phyloP scores from a whole-genome alignment of 768 basidiomycete species.

The Grammothele lineata region DNA sequence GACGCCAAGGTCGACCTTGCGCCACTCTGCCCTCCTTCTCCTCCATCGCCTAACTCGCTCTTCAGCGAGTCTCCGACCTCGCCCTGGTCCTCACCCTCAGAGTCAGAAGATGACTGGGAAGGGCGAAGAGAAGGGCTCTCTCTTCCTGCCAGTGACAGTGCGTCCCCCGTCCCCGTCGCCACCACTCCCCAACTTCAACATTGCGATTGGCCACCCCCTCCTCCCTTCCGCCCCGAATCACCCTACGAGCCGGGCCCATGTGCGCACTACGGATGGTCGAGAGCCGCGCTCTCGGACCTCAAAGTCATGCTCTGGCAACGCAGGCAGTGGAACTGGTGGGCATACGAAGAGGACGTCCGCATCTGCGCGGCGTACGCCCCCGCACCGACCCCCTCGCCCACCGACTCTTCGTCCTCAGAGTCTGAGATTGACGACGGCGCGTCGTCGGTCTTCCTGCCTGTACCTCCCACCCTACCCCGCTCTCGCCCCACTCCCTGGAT shows the following conservation, averaged over 20 bases:
- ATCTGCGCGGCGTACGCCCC: background rate
- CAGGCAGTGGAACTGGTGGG: background rate
- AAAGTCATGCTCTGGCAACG: background rate
- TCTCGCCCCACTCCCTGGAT: slow-evolving; percentile 1
- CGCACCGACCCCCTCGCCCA: no score
- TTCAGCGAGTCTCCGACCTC: background rate
- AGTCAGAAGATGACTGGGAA: slow-evolving; percentile 2
- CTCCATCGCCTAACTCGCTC: slow-evolving; percentile 6
- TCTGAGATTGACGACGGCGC: background rate
- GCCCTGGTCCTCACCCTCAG: background rate
- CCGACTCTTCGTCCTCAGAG: slow-evolving; percentile 2
- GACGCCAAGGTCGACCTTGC: slow-evolving; percentile 1
- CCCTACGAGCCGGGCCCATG: background rate
- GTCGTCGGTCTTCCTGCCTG: background rate
- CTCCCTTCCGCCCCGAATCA: background rate
- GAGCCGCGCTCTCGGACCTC: background rate
- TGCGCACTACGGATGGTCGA: slow-evolving; percentile 1
- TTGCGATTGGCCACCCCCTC: background rate
- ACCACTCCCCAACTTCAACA: background rate
- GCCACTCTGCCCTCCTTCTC: slow-evolving; percentile 12
- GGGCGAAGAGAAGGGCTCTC: no score
- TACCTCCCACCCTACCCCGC: slow-evolving; percentile 3
- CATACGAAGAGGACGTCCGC: background rate
- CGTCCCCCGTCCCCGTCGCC: no score
- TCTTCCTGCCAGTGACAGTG: no score